Conservation (phyloP, 2,329 filamentous ascomycete genomes). For the Didymella segeticola region DNA sequence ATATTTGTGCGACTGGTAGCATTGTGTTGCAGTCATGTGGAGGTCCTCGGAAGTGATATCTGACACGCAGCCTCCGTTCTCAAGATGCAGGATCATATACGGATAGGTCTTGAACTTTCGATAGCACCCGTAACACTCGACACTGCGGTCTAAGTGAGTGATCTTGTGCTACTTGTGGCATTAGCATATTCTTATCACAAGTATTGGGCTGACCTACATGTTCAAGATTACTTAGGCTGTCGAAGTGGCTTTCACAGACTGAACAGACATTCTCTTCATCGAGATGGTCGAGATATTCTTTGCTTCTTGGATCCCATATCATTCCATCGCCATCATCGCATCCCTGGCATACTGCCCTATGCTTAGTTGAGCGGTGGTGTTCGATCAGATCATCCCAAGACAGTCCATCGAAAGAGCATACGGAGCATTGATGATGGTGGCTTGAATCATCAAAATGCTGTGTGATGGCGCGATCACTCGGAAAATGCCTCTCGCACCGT, state of each 20-base stretch:
- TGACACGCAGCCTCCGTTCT: slow-evolving; percentile 24
- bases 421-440: slow-evolving; percentile 16
- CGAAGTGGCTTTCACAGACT: slow-evolving; percentile 19
- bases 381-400: slow-evolving; percentile 18
- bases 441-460: slow-evolving; percentile 19
- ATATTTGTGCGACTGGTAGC: slow-evolving; percentile 25
- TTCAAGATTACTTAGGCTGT: slow-evolving; percentile 14
- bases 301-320: slow-evolving; percentile 7
- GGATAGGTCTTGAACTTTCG: slow-evolving; percentile 18
- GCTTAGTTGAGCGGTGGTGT: slow-evolving; percentile 16
- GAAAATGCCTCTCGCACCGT: neutral
- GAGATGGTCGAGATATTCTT: slow-evolving; percentile 18
- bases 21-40: slow-evolving; percentile 25
- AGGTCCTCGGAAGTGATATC: slow-evolving; percentile 20
- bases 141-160: slow-evolving; percentile 13
- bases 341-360: slow-evolving; percentile 1
- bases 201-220: slow-evolving; percentile 7
- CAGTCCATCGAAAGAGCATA: slow-evolving; percentile 15
- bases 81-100: slow-evolving; percentile 25
- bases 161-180: slow-evolving; percentile 18
- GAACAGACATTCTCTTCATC: slow-evolving; percentile 21
- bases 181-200: neutral
- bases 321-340: slow-evolving; percentile 15
- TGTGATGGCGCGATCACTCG: neutral
- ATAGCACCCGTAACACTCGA: slow-evolving; percentile 22